These are phyloP conservation scores for Corchorus olitorius DNA, from an alignment of 345 rosid species.

Conservation along the genomic window DNA sequence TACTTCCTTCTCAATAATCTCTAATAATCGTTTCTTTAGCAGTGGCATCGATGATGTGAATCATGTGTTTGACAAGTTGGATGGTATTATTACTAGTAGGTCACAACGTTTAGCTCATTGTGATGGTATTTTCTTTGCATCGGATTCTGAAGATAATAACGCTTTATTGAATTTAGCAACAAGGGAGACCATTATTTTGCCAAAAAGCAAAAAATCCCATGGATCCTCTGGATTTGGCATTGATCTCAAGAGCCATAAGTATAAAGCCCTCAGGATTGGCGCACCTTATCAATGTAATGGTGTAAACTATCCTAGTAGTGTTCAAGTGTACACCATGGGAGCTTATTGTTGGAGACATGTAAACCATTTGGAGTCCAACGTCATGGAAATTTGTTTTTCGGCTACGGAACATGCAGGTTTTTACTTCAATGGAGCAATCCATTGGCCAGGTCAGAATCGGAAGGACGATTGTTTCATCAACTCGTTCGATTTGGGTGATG, in stretches of 20 bases:
- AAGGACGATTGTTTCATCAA: not conserved
- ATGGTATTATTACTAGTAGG: too few relatives aligned
- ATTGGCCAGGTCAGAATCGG: not conserved
- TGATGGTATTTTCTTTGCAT: too few relatives aligned
- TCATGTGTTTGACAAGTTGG: too few relatives aligned
- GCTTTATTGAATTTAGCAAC: too few relatives aligned
- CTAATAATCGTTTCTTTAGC: too few relatives aligned
- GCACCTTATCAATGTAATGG: not conserved
- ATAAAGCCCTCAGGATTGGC: not conserved
- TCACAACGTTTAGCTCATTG: too few relatives aligned
- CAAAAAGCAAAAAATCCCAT: too few relatives aligned
- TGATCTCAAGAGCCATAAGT: not conserved
- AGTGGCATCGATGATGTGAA: too few relatives aligned
- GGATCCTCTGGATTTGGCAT: not conserved
- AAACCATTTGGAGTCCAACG: not conserved
- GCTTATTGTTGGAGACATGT: not conserved
- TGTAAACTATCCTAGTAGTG: not conserved
- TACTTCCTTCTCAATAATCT: too few relatives aligned
- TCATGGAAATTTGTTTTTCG: not conserved
- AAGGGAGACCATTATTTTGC: too few relatives aligned
- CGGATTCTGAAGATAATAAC: too few relatives aligned
- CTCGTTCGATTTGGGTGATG: not conserved
- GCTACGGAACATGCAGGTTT: not conserved
- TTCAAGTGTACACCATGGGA: not conserved
- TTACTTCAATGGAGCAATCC: not conserved